phyloP scores from a whole-genome alignment of 2,329 filamentous ascomycete species.

The Scedosporium dehoogii region DNA sequence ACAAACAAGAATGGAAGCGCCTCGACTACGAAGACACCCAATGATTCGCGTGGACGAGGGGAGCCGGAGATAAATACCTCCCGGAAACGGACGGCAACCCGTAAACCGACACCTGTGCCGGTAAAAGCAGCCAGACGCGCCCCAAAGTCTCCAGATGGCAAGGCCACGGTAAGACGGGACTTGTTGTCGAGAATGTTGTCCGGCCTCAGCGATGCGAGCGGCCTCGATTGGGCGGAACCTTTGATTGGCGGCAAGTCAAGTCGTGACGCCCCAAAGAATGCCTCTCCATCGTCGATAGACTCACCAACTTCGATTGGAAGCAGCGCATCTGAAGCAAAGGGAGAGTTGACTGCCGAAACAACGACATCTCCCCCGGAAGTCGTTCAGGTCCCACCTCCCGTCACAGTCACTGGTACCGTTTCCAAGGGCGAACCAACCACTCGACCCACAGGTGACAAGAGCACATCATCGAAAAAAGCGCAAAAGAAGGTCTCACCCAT shows the following conservation, averaged over 20 bases:
- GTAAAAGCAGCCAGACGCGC: background rate
- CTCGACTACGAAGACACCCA: too few relatives aligned
- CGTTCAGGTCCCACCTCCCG: too few relatives aligned
- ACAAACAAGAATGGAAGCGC: too few relatives aligned
- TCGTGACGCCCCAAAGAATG: background rate
- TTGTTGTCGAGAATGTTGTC: conserved; percentile 1
- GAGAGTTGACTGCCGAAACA: background rate
- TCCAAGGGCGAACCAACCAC: too few relatives aligned
- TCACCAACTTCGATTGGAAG: background rate
- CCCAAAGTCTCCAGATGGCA: background rate
- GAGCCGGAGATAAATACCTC: too few relatives aligned
- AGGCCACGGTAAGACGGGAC: background rate
- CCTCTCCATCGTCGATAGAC: background rate
- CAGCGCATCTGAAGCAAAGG: background rate
- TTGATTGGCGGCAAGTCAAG: background rate
- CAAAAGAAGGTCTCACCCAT: background rate
- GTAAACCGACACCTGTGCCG: too few relatives aligned
- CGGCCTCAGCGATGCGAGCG: background rate
- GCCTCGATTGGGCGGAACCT: conserved; percentile 3
- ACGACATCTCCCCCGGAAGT: background rate
- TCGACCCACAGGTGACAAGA: too few relatives aligned
- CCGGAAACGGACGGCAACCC: too few relatives aligned
- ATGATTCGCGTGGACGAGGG: too few relatives aligned
- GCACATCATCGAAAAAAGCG: background rate
- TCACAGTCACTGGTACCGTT: too few relatives aligned